phyloP scores from a whole-genome alignment of 2,329 filamentous ascomycete species.

The Pseudogymnoascus sp. region DNA sequence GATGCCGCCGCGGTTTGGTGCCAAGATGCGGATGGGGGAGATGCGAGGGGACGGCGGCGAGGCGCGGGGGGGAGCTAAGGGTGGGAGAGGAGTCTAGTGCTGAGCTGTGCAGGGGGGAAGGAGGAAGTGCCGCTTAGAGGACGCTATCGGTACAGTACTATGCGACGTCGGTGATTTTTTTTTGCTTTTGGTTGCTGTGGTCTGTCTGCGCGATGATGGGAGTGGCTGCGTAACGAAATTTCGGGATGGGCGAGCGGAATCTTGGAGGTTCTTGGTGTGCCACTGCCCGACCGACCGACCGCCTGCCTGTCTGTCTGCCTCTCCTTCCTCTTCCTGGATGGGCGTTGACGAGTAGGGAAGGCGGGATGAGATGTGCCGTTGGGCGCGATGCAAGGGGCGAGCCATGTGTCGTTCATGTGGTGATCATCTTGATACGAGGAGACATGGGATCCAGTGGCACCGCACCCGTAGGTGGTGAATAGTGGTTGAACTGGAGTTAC shows the following conservation, averaged over 20 bases:
- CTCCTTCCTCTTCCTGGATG: neutral
- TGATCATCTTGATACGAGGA: neutral
- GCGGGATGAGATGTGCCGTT: neutral
- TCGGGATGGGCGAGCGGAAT: neutral
- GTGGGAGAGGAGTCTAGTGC: neutral
- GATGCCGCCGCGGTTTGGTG: too few relatives aligned
- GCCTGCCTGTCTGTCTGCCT: neutral
- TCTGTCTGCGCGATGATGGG: neutral
- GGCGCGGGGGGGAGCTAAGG: neutral
- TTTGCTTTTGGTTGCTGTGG: too few relatives aligned
- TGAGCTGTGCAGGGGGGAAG: neutral
- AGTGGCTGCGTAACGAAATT: too few relatives aligned
- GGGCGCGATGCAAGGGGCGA: neutral
- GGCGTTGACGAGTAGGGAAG: neutral
- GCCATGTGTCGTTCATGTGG: slow-evolving; percentile 5
- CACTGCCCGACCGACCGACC: too few relatives aligned
- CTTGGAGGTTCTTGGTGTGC: neutral
- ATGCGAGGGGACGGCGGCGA: neutral
- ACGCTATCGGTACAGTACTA: neutral
- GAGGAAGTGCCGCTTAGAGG: neutral
- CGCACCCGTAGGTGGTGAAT: neutral
- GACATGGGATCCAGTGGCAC: too few relatives aligned
- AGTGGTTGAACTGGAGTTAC: neutral
- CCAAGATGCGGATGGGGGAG: too few relatives aligned
- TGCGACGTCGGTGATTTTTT: neutral